Evolutionary conservation across 73 alveolate genomes (phyloP).

Genomic region (Tetrahymena borealis): DNA sequence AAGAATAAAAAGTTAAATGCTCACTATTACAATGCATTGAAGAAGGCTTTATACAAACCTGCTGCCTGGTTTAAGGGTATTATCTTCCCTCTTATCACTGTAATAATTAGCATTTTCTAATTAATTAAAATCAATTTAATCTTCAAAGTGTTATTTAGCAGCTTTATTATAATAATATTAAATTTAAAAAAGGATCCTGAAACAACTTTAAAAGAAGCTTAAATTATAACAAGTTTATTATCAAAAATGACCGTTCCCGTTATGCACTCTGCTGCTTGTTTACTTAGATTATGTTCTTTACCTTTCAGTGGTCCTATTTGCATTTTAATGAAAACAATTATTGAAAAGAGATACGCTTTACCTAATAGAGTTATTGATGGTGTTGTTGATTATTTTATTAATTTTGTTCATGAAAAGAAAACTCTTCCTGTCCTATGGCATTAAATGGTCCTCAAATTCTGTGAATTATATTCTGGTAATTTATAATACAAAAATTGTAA

Average conservation of each 20-base stretch:
- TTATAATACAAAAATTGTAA: background rate
- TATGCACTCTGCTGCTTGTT: conserved; percentile 87
- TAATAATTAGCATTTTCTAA: too few relatives aligned
- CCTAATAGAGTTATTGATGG: conserved; percentile 82
- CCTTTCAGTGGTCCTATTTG: conserved; percentile 75
- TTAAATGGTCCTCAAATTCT: conserved; percentile 66
- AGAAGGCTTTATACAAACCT: conserved; percentile 87
- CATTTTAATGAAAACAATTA: conserved; percentile 77
- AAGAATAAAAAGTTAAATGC: conserved; percentile 82
- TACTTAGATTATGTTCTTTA: conserved; percentile 67
- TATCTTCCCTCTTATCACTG: conserved; percentile 71
- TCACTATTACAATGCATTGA: conserved; percentile 83
- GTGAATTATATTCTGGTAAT: conserved; percentile 10
- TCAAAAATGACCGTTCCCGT: conserved; percentile 81
- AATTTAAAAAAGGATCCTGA: conserved; percentile 27
- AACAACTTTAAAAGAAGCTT: conserved; percentile 88
- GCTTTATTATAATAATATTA: background rate
- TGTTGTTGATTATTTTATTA: conserved; percentile 73
- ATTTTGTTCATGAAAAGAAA: conserved; percentile 44
- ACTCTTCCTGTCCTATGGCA: conserved; percentile 94
- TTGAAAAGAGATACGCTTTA: conserved; percentile 86
- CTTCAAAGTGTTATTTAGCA: background rate
- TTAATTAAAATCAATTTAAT: background rate
- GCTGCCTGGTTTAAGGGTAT: conserved; percentile 93
- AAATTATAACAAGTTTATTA: conserved; percentile 81